These are phyloP conservation scores for Zangia roseola DNA, from an alignment of 768 basidiomycete species.

Conservation along the genomic window DNA sequence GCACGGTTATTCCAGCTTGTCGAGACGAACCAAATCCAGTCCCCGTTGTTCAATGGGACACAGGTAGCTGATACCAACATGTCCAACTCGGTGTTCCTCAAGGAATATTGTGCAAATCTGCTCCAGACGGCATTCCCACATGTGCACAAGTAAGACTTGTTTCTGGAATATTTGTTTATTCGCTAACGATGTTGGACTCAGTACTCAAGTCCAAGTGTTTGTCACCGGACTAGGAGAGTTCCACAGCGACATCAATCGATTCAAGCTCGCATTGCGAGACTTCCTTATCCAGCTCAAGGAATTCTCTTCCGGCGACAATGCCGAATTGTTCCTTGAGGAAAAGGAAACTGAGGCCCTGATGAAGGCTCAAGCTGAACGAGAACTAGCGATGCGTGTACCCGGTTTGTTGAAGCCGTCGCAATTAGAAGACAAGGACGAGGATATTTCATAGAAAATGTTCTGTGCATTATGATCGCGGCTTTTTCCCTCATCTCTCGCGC, in stretches of 20 bases:
- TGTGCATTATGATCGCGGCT: slow-evolving; percentile 29
- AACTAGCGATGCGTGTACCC: slow-evolving; percentile 91
- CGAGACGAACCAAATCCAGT: slow-evolving; percentile 73
- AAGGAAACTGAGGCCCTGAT: slow-evolving; percentile 82
- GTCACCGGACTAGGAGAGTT: slow-evolving; percentile 65
- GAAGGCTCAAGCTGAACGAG: slow-evolving; percentile 80
- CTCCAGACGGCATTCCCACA: slow-evolving; percentile 91
- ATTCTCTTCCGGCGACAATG: slow-evolving; percentile 88
- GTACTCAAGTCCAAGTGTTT: slow-evolving; percentile 72
- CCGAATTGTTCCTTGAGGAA: slow-evolving; percentile 91
- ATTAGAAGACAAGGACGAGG: slow-evolving; percentile 91
- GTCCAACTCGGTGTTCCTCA: slow-evolving; percentile 77
- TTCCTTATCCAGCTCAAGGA: slow-evolving; percentile 98
- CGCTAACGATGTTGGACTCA: slow-evolving; percentile 28
- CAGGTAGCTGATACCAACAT: slow-evolving; percentile 67
- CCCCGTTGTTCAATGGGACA: slow-evolving; percentile 81
- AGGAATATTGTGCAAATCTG: slow-evolving; percentile 83
- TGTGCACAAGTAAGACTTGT: slow-evolving; percentile 67
- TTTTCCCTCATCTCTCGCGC: slow-evolving; percentile 10
- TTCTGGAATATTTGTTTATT: background rate
- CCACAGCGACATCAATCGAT: slow-evolving; percentile 79
- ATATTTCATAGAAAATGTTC: slow-evolving; percentile 43
- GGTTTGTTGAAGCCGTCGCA: slow-evolving; percentile 97
- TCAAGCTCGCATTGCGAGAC: slow-evolving; percentile 93
- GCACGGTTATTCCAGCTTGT: slow-evolving; percentile 93